Evolutionary conservation across 768 basidiomycete genomes (phyloP).

Genomic region (Pleurotus djamor): DNA sequence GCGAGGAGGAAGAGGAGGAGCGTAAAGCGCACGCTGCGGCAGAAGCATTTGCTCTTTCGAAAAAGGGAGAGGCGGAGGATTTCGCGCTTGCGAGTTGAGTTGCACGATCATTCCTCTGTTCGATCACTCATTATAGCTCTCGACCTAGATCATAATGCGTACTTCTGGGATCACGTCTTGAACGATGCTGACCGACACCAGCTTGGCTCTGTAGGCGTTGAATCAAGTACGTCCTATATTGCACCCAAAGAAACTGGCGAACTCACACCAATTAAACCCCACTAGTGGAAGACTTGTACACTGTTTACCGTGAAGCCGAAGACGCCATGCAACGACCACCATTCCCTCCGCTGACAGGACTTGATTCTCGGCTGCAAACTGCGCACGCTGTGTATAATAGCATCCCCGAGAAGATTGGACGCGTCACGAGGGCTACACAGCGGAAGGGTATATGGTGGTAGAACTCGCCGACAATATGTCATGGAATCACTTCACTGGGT

Average conservation of each 20-base stretch:
- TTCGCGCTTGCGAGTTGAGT: conserved; percentile 4
- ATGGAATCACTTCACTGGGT: too few species aligned
- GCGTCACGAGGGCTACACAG: conserved; percentile 1
- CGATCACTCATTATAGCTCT: not conserved
- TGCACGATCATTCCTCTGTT: not conserved
- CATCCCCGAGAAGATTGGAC: conserved; percentile 1
- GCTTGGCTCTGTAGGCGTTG: conserved; percentile 1
- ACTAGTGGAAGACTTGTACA: conserved; percentile 9
- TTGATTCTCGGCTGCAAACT: not conserved
- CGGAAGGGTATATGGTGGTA: not conserved
- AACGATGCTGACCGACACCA: not conserved
- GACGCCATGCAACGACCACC: conserved; percentile 11
- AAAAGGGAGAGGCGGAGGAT: not conserved
- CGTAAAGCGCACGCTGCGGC: conserved; percentile 14
- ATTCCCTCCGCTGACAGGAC: not conserved
- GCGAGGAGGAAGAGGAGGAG: conserved; percentile 21
- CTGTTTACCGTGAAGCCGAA: conserved; percentile 21
- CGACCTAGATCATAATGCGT: conserved; percentile 2
- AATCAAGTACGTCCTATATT: not conserved
- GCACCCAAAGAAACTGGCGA: not conserved
- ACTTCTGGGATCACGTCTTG: conserved; percentile 6
- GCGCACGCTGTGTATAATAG: conserved; percentile 1
- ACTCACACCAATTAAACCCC: conserved; percentile 1
- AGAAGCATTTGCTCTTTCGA: conserved; percentile 7
- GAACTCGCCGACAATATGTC: too few species aligned